Evolutionary conservation across 1,284 basidiomycete genomes (phyloP), one percentile per base, ranked within the genome.

Genomic region (Sutorius eximius): DNA sequence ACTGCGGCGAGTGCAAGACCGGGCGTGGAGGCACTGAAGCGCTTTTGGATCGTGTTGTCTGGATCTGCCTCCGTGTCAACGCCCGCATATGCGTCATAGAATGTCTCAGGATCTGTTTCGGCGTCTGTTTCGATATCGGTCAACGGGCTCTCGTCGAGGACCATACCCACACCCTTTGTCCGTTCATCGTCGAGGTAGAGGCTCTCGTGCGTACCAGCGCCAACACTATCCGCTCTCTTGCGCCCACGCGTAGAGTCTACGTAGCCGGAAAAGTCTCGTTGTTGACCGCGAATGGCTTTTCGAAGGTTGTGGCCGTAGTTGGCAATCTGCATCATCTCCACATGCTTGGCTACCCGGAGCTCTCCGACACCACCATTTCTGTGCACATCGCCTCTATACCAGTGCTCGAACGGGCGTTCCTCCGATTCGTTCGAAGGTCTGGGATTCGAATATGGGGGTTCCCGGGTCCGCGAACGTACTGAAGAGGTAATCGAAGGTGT

Each of bases 301-400:
- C 60, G 65, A 18, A 67, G 55, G 47, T 56, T 74, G 64, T 91
- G 85, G 1, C 88, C 88, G 61, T 87, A 91, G 71, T 85, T 90
- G 43, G 88, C 88, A 58, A 91, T 91, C 64, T 90, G 87, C 51
- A 91, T 67, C 88, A 91, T 91, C 70, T 91, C 88, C 68, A 84
- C 76, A 57, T 83, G 77, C 61, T 78, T 77, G 3, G 82, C 88
- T 3, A 91, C 82, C 24, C 85, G 77, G 52, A 89, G 73, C 68
- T 91, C 88, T 44, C 88, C 88, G 16, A 91, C 89, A 38, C 89
- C 88, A 32, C 88, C 89, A 62, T 91, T 91, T 41, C 89, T 77
- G 9, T 87, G 83, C 3, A 88, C 79, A 59, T 91, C 88, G 3
- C 88, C 88, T 48, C 88, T 83, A 66, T 91, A 91, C 88, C 88